These are phyloP conservation scores for Zygoascus meyerae DNA, from an alignment of 1,139 yeast genomes.

Conservation along the genomic window DNA sequence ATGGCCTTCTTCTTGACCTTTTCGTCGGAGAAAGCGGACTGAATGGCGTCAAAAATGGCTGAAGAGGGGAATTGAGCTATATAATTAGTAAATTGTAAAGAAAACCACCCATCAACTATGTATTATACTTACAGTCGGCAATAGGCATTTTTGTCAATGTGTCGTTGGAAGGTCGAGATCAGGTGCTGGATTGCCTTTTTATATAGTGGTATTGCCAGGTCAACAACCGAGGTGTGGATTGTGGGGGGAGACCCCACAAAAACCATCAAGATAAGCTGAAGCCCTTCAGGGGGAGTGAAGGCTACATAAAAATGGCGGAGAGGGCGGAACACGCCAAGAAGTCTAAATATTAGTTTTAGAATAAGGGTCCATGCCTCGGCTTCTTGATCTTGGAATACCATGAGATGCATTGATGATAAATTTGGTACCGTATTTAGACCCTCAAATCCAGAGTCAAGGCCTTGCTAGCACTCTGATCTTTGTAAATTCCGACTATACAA, in stretches of 20 bases:
- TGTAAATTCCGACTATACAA: constrained; percentile 86
- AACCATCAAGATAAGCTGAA: neutral
- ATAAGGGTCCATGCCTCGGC: too few relatives aligned
- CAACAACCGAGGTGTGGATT: constrained; percentile 2
- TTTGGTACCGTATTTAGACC: too few relatives aligned
- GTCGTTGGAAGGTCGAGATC: neutral
- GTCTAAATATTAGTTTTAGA: too few relatives aligned
- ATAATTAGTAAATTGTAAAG: neutral
- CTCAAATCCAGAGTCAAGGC: constrained; percentile 44
- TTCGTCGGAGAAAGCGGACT: constrained; percentile 29
- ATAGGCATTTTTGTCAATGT: constrained; percentile 6
- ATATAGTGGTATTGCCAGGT: neutral
- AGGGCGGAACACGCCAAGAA: too few relatives aligned
- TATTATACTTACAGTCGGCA: constrained; percentile 11
- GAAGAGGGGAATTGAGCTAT: constrained; percentile 38
- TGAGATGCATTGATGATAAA: too few relatives aligned
- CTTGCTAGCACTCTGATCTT: constrained; percentile 74
- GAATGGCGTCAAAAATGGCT: constrained; percentile 35
- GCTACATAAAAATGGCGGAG: neutral
- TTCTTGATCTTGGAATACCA: too few relatives aligned
- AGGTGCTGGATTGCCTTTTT: neutral
- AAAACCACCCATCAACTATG: too few relatives aligned
- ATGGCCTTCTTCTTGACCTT: constrained; percentile 32
- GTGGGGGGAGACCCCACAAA: constrained; percentile 5
- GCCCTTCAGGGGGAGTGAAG: neutral